Evolutionary conservation across 2,329 filamentous ascomycete species (phyloP), one percentile per base, ranked within the genome.

Genomic region (Macrophomina pseudophaseolina): DNA sequence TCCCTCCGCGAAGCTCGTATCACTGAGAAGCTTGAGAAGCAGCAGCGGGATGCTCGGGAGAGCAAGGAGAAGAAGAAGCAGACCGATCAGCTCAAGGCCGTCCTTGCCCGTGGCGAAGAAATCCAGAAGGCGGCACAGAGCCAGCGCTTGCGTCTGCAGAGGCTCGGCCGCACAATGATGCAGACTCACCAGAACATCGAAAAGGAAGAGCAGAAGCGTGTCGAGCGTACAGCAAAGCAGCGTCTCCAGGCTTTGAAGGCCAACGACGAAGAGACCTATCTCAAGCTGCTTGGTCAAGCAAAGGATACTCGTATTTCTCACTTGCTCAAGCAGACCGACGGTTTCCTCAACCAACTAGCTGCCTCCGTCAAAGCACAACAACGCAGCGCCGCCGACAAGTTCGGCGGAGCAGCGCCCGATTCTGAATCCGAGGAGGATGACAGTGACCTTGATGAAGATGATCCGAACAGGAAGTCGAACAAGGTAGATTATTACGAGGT

Each of bases 281-380:
- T 99, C 81, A 97, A 97, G 81, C 86, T 99, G 76, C 90, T 99
- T 74, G 95, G 97, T 76, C 94, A 99, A 80, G 95, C 95, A 74
- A 99, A 99, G 84, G 95, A 99, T 83, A 98, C 94, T 46, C 94
- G 95, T 89, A 99, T 99, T 71, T 97, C 95, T 8, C 95, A 99
- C 78, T 83, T 99, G 75, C 90, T 99, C 73, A 93, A 92, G 76
- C 95, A 99, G 81, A 99, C 95, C 62, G 94, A 99, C 79, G 94
- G 94, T 64, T 99, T 99, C 88, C 86, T 99, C 82, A 91, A 94
- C 72, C 94, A 98, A 80, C 90, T 99, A 69, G 94, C 96, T 58
- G 90, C 92, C 2, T 98, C 95, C 16, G 95, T 99, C 76, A 95
- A 96, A 78, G 89, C 90, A 66, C 95, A 99, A 79, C 95, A 99